Percentiles rank a stretch among this genome's conserved stretches.
These are phyloP conservation scores for Phyllosticta citribraziliensis DNA, from an alignment of 2,329 filamentous ascomycete species.

Conservation along the genomic window DNA sequence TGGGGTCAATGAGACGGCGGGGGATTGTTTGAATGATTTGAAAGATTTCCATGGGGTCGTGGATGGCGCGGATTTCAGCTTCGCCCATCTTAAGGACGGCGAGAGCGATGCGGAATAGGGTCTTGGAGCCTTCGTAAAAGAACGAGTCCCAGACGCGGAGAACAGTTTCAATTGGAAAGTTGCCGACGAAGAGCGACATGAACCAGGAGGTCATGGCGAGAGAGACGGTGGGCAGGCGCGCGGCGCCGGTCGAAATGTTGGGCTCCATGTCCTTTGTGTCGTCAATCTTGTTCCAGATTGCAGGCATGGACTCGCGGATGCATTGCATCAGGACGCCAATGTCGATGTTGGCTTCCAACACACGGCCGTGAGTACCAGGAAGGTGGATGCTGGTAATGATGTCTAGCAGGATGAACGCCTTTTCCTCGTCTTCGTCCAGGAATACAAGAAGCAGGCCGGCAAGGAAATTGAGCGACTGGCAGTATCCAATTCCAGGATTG, in stretches of 20 bases:
- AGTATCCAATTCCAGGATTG: slow-evolving; percentile 87
- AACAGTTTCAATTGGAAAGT: slow-evolving; percentile 81
- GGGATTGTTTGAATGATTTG: slow-evolving; percentile 86
- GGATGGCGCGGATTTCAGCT: slow-evolving; percentile 64
- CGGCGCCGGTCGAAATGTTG: slow-evolving; percentile 24
- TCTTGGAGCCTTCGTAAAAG: slow-evolving; percentile 91
- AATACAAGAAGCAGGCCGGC: slow-evolving; percentile 84
- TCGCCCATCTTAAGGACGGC: slow-evolving; percentile 88
- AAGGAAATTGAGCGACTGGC: slow-evolving; percentile 90
- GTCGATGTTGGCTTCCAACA: slow-evolving; percentile 86
- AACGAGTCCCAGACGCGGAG: slow-evolving; percentile 92
- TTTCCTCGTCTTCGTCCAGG: slow-evolving; percentile 70
- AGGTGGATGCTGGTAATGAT: slow-evolving; percentile 84
- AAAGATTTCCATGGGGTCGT: slow-evolving; percentile 90
- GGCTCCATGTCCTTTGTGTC: slow-evolving; percentile 49
- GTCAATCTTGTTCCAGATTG: slow-evolving; percentile 80
- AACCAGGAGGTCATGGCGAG: slow-evolving; percentile 94
- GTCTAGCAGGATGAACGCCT: slow-evolving; percentile 85
- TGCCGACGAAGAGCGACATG: slow-evolving; percentile 94
- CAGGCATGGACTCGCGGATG: slow-evolving; percentile 71
- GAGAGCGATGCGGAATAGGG: slow-evolving; percentile 82
- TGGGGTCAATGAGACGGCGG: slow-evolving; percentile 70
- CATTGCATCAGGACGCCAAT: slow-evolving; percentile 86
- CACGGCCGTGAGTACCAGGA: slow-evolving; percentile 84
- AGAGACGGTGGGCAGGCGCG: slow-evolving; percentile 73